Evolutionary conservation across 805 yeast species (phyloP).

Genomic region (Ogataea glucozyma): DNA sequence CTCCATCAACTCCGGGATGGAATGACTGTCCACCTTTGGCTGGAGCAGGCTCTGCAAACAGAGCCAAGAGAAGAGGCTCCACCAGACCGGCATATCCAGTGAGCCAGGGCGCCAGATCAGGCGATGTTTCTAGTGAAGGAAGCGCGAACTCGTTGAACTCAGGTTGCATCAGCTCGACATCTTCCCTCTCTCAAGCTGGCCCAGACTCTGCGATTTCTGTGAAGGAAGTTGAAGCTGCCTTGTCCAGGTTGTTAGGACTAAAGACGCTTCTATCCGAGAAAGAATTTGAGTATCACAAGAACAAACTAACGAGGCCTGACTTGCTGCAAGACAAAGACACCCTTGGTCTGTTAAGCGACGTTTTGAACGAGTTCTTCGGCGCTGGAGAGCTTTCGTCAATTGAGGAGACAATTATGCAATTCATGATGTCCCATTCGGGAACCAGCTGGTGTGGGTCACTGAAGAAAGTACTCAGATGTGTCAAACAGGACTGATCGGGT

Average conservation of each 20-base stretch:
- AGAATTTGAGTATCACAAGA: slow-evolving; percentile 45
- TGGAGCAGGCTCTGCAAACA: slow-evolving; percentile 16
- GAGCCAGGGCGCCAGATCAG: too few species aligned
- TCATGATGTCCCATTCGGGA: slow-evolving; percentile 59
- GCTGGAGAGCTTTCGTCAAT: slow-evolving; percentile 22
- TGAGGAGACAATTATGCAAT: slow-evolving; percentile 42
- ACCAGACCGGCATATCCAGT: slow-evolving; percentile 5
- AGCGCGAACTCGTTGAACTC: not conserved
- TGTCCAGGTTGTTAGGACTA: slow-evolving; percentile 29
- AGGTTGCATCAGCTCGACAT: too few species aligned
- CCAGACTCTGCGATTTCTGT: slow-evolving; percentile 4
- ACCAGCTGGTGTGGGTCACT: slow-evolving; percentile 70
- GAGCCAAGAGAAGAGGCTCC: slow-evolving; percentile 2
- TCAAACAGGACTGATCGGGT: not conserved
- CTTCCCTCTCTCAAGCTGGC: too few species aligned
- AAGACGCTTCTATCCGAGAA: slow-evolving; percentile 39
- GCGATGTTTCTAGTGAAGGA: not conserved
- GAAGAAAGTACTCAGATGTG: slow-evolving; percentile 45
- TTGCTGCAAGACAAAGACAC: slow-evolving; percentile 33
- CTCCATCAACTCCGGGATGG: slow-evolving; percentile 48
- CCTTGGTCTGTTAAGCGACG: slow-evolving; percentile 28
- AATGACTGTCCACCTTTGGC: slow-evolving; percentile 54
- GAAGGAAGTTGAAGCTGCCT: slow-evolving; percentile 12
- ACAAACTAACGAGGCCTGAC: slow-evolving; percentile 35
- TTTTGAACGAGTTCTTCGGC: slow-evolving; percentile 24